Conservation (phyloP, 2,329 filamentous ascomycete genomes). For the Trichoderma koningii region DNA sequence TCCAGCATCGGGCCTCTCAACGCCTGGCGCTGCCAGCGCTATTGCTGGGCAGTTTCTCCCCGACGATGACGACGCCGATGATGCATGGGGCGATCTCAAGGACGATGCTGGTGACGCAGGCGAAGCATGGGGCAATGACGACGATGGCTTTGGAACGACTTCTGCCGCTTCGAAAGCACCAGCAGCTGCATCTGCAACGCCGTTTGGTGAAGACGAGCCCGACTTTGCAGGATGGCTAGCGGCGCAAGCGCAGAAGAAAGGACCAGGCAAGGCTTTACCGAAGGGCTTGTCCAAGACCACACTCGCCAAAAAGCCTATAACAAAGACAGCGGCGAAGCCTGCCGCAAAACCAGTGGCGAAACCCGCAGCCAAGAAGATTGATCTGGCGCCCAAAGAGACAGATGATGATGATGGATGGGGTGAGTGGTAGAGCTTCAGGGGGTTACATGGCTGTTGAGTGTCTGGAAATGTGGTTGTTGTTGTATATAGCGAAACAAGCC, state of each 20-base stretch:
- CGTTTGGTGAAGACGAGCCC: constrained; percentile 84
- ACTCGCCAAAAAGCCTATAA: constrained; percentile 45
- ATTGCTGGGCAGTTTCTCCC: constrained; percentile 55
- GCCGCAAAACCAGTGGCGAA: constrained; percentile 45
- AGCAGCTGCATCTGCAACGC: constrained; percentile 44
- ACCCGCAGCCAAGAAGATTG: constrained; percentile 64
- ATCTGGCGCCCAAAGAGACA: constrained; percentile 64
- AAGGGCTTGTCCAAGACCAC: constrained; percentile 75
- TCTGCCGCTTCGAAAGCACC: constrained; percentile 40
- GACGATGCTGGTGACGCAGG: constrained; percentile 57
- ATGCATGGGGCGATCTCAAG: constrained; percentile 69
- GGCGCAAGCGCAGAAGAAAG: constrained; percentile 77
- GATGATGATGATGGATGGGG: constrained; percentile 67
- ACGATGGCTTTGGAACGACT: constrained; percentile 46
- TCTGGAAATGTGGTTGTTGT: background rate
- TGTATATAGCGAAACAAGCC: constrained; percentile 10
- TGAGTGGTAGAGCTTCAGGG: constrained; percentile 53
- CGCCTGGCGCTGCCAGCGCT: constrained; percentile 45
- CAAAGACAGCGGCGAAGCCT: constrained; percentile 45
- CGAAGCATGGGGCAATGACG: constrained; percentile 74
- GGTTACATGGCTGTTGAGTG: background rate
- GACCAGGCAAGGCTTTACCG: constrained; percentile 65
- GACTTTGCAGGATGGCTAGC: constrained; percentile 96
- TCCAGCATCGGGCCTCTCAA: constrained; percentile 51
- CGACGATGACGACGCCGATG: constrained; percentile 61